These are phyloP conservation scores for Pseudevernia furfuracea DNA, from an alignment of 495 filamentous ascomycete species.

Conservation along the genomic window DNA sequence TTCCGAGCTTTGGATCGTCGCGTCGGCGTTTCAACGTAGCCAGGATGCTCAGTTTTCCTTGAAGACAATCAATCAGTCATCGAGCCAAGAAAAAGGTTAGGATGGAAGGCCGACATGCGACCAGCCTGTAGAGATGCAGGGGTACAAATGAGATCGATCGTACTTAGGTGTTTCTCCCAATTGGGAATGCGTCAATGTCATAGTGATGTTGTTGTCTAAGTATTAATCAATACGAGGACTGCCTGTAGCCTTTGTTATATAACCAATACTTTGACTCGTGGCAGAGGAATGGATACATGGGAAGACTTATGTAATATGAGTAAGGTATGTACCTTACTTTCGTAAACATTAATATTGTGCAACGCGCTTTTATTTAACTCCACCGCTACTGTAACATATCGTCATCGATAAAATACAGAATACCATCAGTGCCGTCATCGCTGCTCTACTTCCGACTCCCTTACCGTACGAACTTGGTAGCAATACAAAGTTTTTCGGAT, in stretches of 20 bases:
- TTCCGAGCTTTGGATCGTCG: slow-evolving; percentile 33
- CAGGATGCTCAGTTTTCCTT: slow-evolving; percentile 52
- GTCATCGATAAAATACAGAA: neutral
- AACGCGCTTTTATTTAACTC: neutral
- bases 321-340: no score
- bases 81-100: neutral
- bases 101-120: neutral
- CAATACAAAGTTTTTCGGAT: neutral
- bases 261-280: neutral
- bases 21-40: slow-evolving; percentile 52
- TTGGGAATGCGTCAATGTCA: slow-evolving; percentile 45
- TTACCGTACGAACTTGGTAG: neutral
- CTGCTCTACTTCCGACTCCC: neutral
- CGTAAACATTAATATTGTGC: no score
- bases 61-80: slow-evolving; percentile 15
- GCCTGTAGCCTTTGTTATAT: neutral
- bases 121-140: neutral
- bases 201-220: slow-evolving; percentile 14
- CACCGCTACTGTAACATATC: neutral
- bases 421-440: no score
- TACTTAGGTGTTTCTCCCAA: slow-evolving; percentile 41
- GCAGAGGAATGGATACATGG: neutral
- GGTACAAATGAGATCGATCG: neutral
- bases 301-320: no score
- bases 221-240: neutral